phyloP scores from a whole-genome alignment of 2,329 filamentous ascomycete species.

The Cercospora janseana region DNA sequence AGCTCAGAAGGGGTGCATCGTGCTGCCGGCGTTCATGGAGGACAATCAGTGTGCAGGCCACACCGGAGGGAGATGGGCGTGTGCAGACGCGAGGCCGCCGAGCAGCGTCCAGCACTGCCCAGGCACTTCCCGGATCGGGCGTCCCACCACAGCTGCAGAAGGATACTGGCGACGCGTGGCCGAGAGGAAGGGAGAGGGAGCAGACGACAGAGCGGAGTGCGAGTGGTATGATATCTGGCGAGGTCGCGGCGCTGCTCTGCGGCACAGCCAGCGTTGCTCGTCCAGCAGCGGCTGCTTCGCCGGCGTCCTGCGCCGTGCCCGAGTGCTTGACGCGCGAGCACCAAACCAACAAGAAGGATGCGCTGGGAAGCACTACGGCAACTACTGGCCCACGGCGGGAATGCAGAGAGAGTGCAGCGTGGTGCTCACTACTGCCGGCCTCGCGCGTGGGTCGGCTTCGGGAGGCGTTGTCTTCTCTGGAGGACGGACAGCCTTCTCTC shows the following conservation, averaged over 20 bases:
- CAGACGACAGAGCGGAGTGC: background rate
- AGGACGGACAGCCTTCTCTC: background rate
- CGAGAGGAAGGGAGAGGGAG: background rate
- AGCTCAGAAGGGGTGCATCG: conserved; percentile 10
- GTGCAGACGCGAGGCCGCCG: background rate
- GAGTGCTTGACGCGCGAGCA: too few relatives aligned
- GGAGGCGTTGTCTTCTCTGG: conserved; percentile 12
- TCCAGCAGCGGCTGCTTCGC: background rate
- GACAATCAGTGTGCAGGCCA: background rate
- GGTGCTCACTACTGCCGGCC: too few relatives aligned
- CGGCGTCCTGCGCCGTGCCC: conserved; percentile 10
- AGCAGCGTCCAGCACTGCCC: conserved; percentile 11
- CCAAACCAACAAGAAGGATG: conserved; percentile 9
- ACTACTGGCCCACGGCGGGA: conserved; percentile 20
- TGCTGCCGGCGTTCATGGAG: conserved; percentile 13
- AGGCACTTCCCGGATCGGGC: background rate
- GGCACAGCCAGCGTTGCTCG: conserved; percentile 5
- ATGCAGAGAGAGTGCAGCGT: too few relatives aligned
- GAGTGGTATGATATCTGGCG: conserved; percentile 9
- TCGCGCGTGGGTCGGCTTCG: conserved; percentile 9
- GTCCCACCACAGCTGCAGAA: conserved; percentile 11
- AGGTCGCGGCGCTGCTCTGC: background rate
- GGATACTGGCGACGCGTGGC: conserved; percentile 1
- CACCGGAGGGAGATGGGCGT: background rate
- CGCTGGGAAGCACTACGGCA: too few relatives aligned